Conservation (phyloP, 2,329 filamentous ascomycete genomes). For the Thelonectria olida region DNA sequence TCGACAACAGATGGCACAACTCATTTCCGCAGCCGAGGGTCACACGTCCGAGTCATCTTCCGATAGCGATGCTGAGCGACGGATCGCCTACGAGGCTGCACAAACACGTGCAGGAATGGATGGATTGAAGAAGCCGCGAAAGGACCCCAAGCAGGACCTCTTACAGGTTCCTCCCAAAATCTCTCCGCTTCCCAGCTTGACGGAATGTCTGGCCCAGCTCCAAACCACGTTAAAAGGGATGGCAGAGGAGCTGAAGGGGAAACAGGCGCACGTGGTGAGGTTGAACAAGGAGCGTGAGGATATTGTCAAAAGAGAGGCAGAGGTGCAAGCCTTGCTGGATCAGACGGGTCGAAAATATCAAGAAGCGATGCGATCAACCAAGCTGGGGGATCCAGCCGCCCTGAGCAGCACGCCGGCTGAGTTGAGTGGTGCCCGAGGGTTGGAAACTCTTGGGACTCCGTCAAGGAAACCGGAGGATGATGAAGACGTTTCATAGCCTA, state of each 20-base stretch:
- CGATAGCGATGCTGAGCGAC: slow-evolving; percentile 76
- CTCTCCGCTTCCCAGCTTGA: slow-evolving; percentile 78
- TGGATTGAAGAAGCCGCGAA: slow-evolving; percentile 62
- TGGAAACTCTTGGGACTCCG: slow-evolving; percentile 48
- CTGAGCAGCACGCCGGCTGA: slow-evolving; percentile 29
- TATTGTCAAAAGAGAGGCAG: slow-evolving; percentile 74
- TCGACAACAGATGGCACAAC: slow-evolving; percentile 80
- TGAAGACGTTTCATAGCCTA: slow-evolving; percentile 17
- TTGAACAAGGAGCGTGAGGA: slow-evolving; percentile 74
- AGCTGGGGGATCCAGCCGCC: slow-evolving; percentile 24
- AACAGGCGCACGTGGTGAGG: slow-evolving; percentile 71
- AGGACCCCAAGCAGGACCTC: slow-evolving; percentile 47
- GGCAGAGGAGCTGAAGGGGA: slow-evolving; percentile 68
- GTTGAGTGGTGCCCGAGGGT: slow-evolving; percentile 44
- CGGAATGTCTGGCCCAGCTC: slow-evolving; percentile 71
- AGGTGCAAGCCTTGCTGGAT: slow-evolving; percentile 83
- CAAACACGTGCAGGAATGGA: slow-evolving; percentile 91
- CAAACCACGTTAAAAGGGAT: slow-evolving; percentile 69
- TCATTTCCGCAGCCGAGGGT: slow-evolving; percentile 83
- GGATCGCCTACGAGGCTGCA: slow-evolving; percentile 85
- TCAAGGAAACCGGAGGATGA: slow-evolving; percentile 38
- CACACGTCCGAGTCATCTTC: slow-evolving; percentile 68
- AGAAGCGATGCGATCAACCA: slow-evolving; percentile 50
- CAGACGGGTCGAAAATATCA: slow-evolving; percentile 77
- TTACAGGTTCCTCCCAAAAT: slow-evolving; percentile 76